Base-by-base conservation (phyloP, 129 eudicot genomes). In the Glebionis coronaria region DNA sequence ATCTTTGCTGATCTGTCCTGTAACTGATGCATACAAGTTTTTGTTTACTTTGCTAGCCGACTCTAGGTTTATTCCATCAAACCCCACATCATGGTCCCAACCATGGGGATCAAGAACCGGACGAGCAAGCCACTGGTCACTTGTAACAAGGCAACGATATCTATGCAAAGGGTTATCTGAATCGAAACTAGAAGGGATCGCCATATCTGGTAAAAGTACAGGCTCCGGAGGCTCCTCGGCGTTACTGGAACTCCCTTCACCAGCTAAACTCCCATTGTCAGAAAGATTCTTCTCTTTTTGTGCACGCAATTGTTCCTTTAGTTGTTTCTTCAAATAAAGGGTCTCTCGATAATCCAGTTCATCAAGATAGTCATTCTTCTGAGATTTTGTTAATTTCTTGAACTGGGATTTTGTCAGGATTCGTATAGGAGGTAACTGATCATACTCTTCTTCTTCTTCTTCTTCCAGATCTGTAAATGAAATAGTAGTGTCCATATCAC, bases 11-110 rank as follows among this genome's bases (percentile, higher is more conserved):
- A 94, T 71, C 74, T 94, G 97, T 67, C 99, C 99, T 6, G 85
- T 72, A 56, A 86, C 70, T 0, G 80, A 79, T 29, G 84, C 79
- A 29, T 74, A 29, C 3, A 89, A 52, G 60, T 94, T 89, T 47
- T 79, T 69, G 53, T 65, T 79, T 67, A 89, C 44, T 82, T 82
- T 80, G 18, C 63, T 63, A 69, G 87, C 47, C 8, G 82, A 74
- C 70, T 87, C 97, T 15, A 94, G 76, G 79, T 87, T 89, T 31
- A 94, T 77, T 53, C 99, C 99, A 42, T 94, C 99, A 70, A 94
- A 94, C 66, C 99, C 92, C 50, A 94, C 90, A 61, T 94, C 99
- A 72, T 89, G 92, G 57, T 94, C 99, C 99, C 99, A 94, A 70
- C 99, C 99, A 61, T 84, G 83, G 23, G 88, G 90, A 70, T 94